Base-by-base conservation (phyloP, 2,329 filamentous ascomycete species). In the Fusarium devonianum region DNA sequence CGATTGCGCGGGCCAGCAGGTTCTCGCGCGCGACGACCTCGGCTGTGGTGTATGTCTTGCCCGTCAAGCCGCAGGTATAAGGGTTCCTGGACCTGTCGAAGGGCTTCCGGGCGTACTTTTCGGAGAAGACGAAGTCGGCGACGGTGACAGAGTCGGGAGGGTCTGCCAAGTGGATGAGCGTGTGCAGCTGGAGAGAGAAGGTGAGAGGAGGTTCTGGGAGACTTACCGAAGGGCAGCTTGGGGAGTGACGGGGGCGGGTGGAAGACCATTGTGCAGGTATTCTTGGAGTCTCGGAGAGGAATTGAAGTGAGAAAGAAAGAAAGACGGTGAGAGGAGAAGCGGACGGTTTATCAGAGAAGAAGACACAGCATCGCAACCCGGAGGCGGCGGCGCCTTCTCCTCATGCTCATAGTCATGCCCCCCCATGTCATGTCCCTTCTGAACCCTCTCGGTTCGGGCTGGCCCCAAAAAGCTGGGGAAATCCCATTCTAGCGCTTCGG, bases 51-150 rank as follows among this genome's bases (percentile, higher is more conserved):
- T 86, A 89, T 4, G 83, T 81, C 67, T 81, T 85, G 38, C 89
- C 89, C 1, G 85, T 85, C 22, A 93, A 60, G 13, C 89, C 90
- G 66, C 89, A 93, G 23, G 87, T 91, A 72, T 88, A 95, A 1
- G 90, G 88, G 44, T 87, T 81, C 34, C 77, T 77, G 14, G 90
- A 87, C 53, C 82, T 76, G 22, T 80, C 77, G 8, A 89, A 71
- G 8, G 89, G 79, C 40, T 76, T 71, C 35, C 90, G 83, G 25
- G 89, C 89, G 65, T 90, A 82, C 34, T 79, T 73, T 62, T 93
- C 89, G 62, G 86, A 82, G 53, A 86, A 81, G 75, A 95, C 86
- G 71, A 95, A 95, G 40, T 93, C 84, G 58, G 81, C 80, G 49
- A 95, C 79, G 5, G 90, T 80, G 60, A 95, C 80, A 21, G 84